A percentile compares a stretch with the other conserved stretches of the same genome.
These are phyloP conservation scores for Pogostemon cablin DNA, from an alignment of 257 asterid species.

Conservation along the genomic window DNA sequence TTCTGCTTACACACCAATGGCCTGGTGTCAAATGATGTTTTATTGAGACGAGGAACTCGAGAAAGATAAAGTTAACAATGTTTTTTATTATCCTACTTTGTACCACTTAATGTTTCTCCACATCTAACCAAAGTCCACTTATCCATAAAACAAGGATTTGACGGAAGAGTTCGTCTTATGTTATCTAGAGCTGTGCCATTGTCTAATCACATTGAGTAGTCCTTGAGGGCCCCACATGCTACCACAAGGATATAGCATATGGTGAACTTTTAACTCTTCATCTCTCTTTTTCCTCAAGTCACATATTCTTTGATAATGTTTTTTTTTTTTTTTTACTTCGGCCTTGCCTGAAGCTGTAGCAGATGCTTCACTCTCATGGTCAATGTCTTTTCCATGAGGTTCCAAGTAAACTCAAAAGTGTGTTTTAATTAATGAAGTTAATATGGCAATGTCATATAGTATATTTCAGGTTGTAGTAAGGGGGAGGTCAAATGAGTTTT, in stretches of 20 bases:
- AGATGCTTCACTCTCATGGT: conserved; percentile 86
- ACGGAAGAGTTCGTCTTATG: conserved; percentile 90
- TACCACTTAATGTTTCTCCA: background rate
- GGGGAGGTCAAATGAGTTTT: too few relatives aligned
- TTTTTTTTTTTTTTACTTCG: conserved; percentile 35
- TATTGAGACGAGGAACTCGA: too few relatives aligned
- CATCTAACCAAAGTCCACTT: background rate
- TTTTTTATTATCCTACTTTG: conserved; percentile 3
- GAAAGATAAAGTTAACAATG: conserved; percentile 50
- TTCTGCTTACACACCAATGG: too few relatives aligned
- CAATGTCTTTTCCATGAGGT: conserved; percentile 70
- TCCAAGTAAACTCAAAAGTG: too few relatives aligned
- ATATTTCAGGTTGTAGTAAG: too few relatives aligned
- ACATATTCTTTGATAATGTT: too few relatives aligned
- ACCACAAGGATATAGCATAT: conserved; percentile 91
- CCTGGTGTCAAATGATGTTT: too few relatives aligned
- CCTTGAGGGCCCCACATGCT: conserved; percentile 83
- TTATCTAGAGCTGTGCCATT: conserved; percentile 95
- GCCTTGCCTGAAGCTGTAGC: conserved; percentile 81
- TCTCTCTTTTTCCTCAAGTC: too few relatives aligned
- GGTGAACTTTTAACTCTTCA: background rate
- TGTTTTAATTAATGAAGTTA: too few relatives aligned
- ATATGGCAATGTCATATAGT: too few relatives aligned
- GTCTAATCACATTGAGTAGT: conserved; percentile 84
- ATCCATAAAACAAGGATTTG: conserved; percentile 84